These are phyloP conservation scores for Hemerocallis citrina DNA, from an alignment of 106 monocot genomes.

Conservation along the genomic window DNA sequence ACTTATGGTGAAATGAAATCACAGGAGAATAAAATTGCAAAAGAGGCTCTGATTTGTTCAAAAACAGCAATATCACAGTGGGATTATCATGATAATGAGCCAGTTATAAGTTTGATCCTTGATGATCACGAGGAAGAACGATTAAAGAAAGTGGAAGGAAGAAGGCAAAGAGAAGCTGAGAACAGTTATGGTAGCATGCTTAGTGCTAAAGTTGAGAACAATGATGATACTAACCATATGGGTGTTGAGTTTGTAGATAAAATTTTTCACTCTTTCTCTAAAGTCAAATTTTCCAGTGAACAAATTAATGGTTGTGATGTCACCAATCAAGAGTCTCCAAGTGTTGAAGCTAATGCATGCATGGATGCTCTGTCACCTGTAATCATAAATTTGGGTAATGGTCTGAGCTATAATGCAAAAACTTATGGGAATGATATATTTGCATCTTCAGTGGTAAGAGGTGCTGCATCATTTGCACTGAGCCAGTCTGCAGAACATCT, in stretches of 20 bases:
- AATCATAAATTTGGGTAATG: constrained; percentile 13
- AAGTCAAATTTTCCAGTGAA: neutral
- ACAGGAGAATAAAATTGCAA: no score
- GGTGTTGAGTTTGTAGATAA: constrained; percentile 3
- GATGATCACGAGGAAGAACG: no score
- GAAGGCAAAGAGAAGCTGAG: constrained; percentile 31
- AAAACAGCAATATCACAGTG: no score
- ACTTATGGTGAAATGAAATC: no score
- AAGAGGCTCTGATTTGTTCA: no score
- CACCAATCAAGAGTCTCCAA: constrained; percentile 7
- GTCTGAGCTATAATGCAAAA: constrained; percentile 9
- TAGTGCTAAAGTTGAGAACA: constrained; percentile 10
- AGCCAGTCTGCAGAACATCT: constrained; percentile 97
- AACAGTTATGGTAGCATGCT: constrained; percentile 5
- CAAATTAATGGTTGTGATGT: constrained; percentile 10
- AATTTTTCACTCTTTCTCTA: neutral
- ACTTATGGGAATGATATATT: constrained; percentile 12
- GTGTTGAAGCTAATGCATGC: constrained; percentile 12
- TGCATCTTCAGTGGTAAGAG: constrained; percentile 51
- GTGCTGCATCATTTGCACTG: constrained; percentile 95
- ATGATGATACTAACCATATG: constrained; percentile 3
- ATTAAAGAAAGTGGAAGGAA: no score
- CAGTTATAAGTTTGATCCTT: no score
- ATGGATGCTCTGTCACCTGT: constrained; percentile 10
- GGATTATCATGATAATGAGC: no score